These are phyloP conservation scores for Spergularia bocconei DNA, from an alignment of 148 eudicot genomes.

Conservation along the genomic window DNA sequence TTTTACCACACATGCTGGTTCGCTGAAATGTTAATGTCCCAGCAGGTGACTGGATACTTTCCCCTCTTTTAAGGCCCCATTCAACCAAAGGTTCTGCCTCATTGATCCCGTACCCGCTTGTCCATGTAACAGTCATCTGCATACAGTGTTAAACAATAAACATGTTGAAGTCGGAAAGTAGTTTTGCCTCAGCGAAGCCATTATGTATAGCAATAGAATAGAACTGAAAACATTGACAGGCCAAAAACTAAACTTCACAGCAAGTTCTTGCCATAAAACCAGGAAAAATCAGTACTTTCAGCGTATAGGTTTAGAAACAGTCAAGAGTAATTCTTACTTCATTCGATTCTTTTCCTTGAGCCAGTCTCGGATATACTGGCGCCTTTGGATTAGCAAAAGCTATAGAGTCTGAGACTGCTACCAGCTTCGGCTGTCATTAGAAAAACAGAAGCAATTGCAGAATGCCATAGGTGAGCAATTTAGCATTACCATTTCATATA, in stretches of 20 bases:
- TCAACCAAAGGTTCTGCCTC: slow-evolving; percentile 65
- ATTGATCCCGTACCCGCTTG: slow-evolving; percentile 68
- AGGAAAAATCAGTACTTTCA: too few species aligned
- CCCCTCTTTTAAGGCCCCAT: slow-evolving; percentile 61
- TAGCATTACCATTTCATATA: not conserved
- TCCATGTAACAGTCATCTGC: slow-evolving; percentile 89
- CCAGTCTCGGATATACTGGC: slow-evolving; percentile 82
- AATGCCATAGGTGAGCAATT: not conserved
- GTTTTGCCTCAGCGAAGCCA: too few species aligned
- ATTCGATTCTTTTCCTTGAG: slow-evolving; percentile 86
- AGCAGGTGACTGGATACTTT: slow-evolving; percentile 46
- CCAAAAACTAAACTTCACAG: too few species aligned
- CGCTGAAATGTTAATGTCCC: slow-evolving; percentile 74
- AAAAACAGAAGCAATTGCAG: not conserved
- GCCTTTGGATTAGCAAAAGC: slow-evolving; percentile 80
- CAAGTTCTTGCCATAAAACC: too few species aligned
- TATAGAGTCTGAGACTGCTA: slow-evolving; percentile 64
- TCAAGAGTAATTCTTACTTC: slow-evolving; percentile 50
- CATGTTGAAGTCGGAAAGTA: not conserved
- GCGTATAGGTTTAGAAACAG: not conserved
- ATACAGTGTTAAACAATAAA: slow-evolving; percentile 1
- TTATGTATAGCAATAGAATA: too few species aligned
- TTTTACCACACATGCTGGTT: slow-evolving; percentile 72
- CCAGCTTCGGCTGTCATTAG: slow-evolving; percentile 68
- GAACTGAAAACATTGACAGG: too few species aligned